Conservation (phyloP, 2,329 filamentous ascomycete species). For the Cytospora mali region DNA sequence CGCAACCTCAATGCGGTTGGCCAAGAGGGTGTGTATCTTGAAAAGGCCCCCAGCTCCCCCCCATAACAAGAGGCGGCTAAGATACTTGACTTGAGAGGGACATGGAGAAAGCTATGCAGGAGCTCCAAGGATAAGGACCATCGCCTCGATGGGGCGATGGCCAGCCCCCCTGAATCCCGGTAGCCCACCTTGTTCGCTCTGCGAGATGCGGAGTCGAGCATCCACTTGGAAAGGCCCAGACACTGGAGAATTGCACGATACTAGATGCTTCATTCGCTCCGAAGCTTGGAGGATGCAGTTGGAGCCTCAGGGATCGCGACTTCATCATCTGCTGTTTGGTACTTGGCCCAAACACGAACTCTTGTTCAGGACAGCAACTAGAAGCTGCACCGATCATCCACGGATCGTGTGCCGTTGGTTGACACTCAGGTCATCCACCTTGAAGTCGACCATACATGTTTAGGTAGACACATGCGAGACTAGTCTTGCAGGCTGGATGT, state of each 20-base stretch:
- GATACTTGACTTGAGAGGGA: constrained; percentile 21
- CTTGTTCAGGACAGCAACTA: constrained; percentile 13
- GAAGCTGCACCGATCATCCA: background rate
- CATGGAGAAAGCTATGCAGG: constrained; percentile 21
- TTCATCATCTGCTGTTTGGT: constrained; percentile 17
- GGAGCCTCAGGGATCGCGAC: constrained; percentile 18
- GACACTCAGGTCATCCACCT: constrained; percentile 18
- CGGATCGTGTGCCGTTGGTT: constrained; percentile 5
- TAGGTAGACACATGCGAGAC: background rate
- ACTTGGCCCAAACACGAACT: constrained; percentile 17
- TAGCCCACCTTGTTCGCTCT: constrained; percentile 26
- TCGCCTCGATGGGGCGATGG: constrained; percentile 28
- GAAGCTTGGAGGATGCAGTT: constrained; percentile 13
- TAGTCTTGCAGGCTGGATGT: background rate
- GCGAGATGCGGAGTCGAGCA: constrained; percentile 29
- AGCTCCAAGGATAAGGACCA: constrained; percentile 26
- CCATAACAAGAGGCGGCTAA: constrained; percentile 15
- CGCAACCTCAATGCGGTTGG: constrained; percentile 23
- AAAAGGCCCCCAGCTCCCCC: no score
- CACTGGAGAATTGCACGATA: constrained; percentile 25
- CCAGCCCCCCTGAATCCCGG: constrained; percentile 25
- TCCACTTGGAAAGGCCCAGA: constrained; percentile 29
- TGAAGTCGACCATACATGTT: background rate
- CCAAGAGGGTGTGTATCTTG: constrained; percentile 14
- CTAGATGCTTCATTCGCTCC: constrained; percentile 21